These are phyloP conservation scores for Chalciporus chontae DNA, from an alignment of 768 basidiomycete species.

Conservation along the genomic window DNA sequence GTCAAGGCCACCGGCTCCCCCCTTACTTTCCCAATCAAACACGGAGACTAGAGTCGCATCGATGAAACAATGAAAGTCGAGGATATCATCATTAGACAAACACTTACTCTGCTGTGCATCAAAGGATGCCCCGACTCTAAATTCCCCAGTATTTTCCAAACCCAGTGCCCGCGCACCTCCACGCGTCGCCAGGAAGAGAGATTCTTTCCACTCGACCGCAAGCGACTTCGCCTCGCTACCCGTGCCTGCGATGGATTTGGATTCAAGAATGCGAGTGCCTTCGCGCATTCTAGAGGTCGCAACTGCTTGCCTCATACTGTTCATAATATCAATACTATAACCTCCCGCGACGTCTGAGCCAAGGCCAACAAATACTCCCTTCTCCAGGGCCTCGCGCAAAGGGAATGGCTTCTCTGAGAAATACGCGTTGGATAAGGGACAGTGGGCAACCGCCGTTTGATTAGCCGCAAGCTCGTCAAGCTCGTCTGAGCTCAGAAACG, in stretches of 20 bases:
- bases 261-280: slow-evolving; percentile 37
- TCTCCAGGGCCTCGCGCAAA: slow-evolving; percentile 65
- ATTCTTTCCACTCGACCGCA: slow-evolving; percentile 76
- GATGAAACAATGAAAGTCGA: not conserved
- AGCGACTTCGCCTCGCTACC: slow-evolving; percentile 24
- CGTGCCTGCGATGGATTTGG: not conserved
- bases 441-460: slow-evolving; percentile 74
- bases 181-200: slow-evolving; percentile 75
- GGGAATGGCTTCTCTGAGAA: slow-evolving; percentile 73
- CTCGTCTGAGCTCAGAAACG: slow-evolving; percentile 57
- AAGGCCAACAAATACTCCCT: slow-evolving; percentile 67
- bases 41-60: slow-evolving; percentile 38
- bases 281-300: slow-evolving; percentile 67
- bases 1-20: slow-evolving; percentile 64
- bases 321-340: slow-evolving; percentile 76
- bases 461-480: slow-evolving; percentile 46
- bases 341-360: slow-evolving; percentile 88
- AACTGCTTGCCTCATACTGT: slow-evolving; percentile 77
- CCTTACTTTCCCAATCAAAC: slow-evolving; percentile 36
- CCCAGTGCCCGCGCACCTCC: slow-evolving; percentile 75
- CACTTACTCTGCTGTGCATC: slow-evolving; percentile 74
- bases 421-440: slow-evolving; percentile 86
- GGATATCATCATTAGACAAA: not conserved
- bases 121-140: slow-evolving; percentile 60
- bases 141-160: slow-evolving; percentile 48